Base-by-base conservation (phyloP, 306 rosid species). In the Carpinus fangiana region DNA sequence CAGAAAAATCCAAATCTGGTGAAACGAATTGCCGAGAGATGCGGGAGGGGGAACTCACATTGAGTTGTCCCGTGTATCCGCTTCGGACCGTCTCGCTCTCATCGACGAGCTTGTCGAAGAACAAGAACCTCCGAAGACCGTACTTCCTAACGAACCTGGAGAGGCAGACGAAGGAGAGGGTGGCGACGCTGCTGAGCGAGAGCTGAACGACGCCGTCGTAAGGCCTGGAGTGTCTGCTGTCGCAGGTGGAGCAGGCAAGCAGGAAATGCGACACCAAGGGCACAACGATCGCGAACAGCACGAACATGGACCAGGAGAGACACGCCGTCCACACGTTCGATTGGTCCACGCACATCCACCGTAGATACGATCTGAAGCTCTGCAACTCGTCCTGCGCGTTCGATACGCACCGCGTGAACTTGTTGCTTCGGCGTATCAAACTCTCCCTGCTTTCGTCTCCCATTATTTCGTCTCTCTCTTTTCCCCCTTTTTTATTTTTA, bases 261-360 rank as follows among this genome's bases (percentile, higher is more conserved):
- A 86, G 10, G 73, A 92, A 91, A 82, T 92, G 98, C 1, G 99
- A 95, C 0, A 51, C 48, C 16, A 86, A 86, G 8, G 98, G 98
- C 20, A 95, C 91, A 14, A 74, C 66, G 12, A 93, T 16, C 12
- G 90, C 80, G 31, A 95, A 84, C 18, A 93, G 67, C 18, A 95
- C 23, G 85, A 93, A 93, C 21, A 89, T 62, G 17, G 81, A 73
- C 99, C 98, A 95, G 0, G 99, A 95, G 0, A 95, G 83, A 0
- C 86, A 57, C 14, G 92, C 86, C 14, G 86, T 85, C 87, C 89
- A 65, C 10, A 41, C 2, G 72, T 77, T 86, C 1, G 99, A 95
- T 74, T 95, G 99, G 78, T 95, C 99, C 0, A 91, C 96, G 81
- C 99, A 93, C 93, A 95, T 91, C 98, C 98, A 93, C 3, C 87